Evolutionary conservation across 208 protist genomes (phyloP).

Genomic region (Herpetomonas samuelpessoai): DNA sequence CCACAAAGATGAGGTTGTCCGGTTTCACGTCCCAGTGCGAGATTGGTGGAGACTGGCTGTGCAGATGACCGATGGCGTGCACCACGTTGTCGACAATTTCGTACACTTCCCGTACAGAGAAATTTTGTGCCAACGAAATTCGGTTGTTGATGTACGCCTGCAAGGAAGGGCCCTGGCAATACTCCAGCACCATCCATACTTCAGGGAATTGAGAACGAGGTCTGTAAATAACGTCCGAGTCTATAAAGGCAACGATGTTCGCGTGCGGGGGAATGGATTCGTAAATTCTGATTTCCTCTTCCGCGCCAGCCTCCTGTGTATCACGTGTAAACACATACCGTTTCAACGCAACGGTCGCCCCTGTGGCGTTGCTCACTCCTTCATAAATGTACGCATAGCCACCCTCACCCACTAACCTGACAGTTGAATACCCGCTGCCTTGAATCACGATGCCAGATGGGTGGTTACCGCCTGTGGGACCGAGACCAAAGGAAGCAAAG

Average conservation of each 20-base stretch:
- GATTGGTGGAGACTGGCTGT: conserved; percentile 79
- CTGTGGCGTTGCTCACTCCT: conserved; percentile 6
- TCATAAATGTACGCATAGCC: conserved; percentile 24
- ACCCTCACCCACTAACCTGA: conserved; percentile 17
- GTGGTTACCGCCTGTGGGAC: neutral
- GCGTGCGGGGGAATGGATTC: conserved; percentile 17
- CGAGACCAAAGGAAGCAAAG: neutral
- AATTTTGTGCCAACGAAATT: conserved; percentile 32
- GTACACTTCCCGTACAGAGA: conserved; percentile 46
- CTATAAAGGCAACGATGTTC: conserved; percentile 24
- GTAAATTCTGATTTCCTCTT: conserved; percentile 19
- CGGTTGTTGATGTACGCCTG: conserved; percentile 67
- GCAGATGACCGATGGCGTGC: conserved; percentile 56
- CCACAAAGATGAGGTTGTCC: conserved; percentile 87
- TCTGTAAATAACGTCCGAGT: conserved; percentile 12
- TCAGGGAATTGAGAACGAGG: conserved; percentile 31
- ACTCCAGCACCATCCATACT: conserved; percentile 78
- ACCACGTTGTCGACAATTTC: conserved; percentile 57
- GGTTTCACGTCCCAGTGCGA: conserved; percentile 93
- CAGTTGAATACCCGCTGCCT: conserved; percentile 13
- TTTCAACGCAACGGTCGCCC: conserved; percentile 22
- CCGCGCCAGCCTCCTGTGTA: conserved; percentile 3
- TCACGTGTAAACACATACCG: conserved; percentile 11
- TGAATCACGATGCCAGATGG: conserved; percentile 12
- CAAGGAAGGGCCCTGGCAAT: conserved; percentile 51